Evolutionary conservation across 1,139 yeast species (phyloP), one percentile per base, ranked within the genome.

Genomic region (Suhomyces atakaporum): DNA sequence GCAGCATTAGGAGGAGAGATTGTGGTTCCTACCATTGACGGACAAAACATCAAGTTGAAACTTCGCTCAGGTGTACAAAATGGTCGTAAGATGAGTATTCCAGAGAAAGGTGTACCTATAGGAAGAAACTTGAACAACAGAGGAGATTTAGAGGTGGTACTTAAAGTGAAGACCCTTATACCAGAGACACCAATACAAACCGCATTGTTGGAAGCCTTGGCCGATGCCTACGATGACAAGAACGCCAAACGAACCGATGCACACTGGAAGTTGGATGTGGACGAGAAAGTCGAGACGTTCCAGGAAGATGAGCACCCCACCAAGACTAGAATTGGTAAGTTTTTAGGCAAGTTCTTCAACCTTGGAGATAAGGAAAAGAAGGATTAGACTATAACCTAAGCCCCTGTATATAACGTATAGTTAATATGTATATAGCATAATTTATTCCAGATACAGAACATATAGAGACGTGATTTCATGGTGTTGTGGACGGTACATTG

Each of bases 1-100:
- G 98, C 98, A 2, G 92, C 96, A 0, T 70, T 92, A 33, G 99
- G 99, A 40, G 99, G 99, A 23, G 81, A 79, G 36, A 75, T 92
- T 19, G 78, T 84, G 31, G 80, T 92, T 10, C 97, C 97, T 25
- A 90, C 97, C 0, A 75, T 92, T 23, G 89, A 83, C 47, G 89
- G 87, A 5, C 80, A 78, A 26, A 72, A 75, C 29, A 69, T 94
- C 42, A 84, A 89, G 58, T 65, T 92, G 40, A 86, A 81, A 59
- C 81, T 94, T n/a, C 81, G 95, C 33, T 69, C 87, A 0, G 97
- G 96, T 1, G 87, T 95, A 1, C 95, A 87, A 56, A 69, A 77
- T 25, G 95, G 95, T 18, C 77, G 81, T 38, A 73, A 73, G 18
- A 76, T 90, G 40, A 82, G 86, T 10, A 79, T 92, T 40, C 88